These are phyloP conservation scores for Pichia sp. DNA, from an alignment of 1,139 yeast species.

Conservation along the genomic window DNA sequence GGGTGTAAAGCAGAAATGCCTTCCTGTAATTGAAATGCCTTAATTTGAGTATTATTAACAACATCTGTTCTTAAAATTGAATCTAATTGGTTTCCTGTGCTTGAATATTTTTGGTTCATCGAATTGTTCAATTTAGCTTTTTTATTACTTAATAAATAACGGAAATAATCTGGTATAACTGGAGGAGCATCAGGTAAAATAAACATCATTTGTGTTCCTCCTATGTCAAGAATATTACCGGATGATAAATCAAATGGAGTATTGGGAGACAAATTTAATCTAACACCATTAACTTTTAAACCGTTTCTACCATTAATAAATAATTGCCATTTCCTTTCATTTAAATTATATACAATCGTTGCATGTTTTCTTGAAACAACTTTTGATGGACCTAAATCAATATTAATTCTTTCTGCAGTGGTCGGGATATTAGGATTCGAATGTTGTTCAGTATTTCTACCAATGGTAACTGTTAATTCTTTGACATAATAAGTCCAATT, in stretches of 20 bases:
- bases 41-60: conserved; percentile 24
- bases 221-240: conserved; percentile 87
- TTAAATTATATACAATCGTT: conserved; percentile 67
- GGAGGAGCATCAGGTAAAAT: conserved; percentile 92
- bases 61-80: conserved; percentile 14
- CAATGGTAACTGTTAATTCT: conserved; percentile 69
- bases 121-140: conserved; percentile 15
- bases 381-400: conserved; percentile 94
- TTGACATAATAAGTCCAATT: conserved; percentile 94
- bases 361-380: conserved; percentile 93
- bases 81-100: conserved; percentile 8
- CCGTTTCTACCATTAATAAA: conserved; percentile 86
- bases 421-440: conserved; percentile 5
- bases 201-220: conserved; percentile 99
- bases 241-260: conserved; percentile 53
- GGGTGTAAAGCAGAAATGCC: conserved; percentile 10
- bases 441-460: conserved; percentile 66
- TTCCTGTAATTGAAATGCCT: conserved; percentile 44
- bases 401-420: conserved; percentile 48
- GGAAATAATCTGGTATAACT: conserved; percentile 45
- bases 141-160: conserved; percentile 34
- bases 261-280: conserved; percentile 41
- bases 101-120: background rate
- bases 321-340: conserved; percentile 78
- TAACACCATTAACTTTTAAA: conserved; percentile 73